phyloP scores from a whole-genome alignment of 73 alveolate genomes.

The Tetrahymena elliotti region DNA sequence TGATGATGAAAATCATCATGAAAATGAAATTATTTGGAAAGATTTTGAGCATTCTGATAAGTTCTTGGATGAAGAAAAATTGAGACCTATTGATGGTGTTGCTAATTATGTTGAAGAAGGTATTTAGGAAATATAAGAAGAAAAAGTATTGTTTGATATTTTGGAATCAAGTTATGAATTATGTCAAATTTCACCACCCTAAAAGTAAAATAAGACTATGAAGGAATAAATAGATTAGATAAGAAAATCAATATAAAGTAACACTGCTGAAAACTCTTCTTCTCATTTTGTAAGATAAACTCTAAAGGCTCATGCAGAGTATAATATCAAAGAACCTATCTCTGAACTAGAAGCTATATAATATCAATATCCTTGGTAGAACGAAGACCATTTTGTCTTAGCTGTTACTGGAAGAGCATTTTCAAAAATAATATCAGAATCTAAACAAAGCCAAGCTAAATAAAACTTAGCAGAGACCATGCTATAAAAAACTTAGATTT shows the following conservation, averaged over 20 bases:
- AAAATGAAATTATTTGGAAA: conserved; percentile 1
- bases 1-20: background rate
- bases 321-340: background rate
- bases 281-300: background rate
- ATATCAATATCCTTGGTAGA: background rate
- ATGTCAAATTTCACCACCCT: background rate
- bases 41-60: background rate
- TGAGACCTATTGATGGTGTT: conserved; percentile 1
- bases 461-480: background rate
- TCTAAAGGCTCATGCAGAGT: background rate
- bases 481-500: conserved; percentile 13
- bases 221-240: background rate
- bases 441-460: background rate
- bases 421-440: background rate
- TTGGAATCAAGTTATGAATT: background rate
- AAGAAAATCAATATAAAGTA: background rate
- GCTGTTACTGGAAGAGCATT: conserved; percentile 27
- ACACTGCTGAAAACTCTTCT: background rate
- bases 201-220: background rate
- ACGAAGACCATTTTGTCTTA: background rate
- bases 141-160: background rate
- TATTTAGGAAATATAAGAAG: conserved; percentile 1
- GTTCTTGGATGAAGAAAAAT: background rate
- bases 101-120: conserved; percentile 17
- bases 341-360: background rate